A percentile compares a stretch with the other conserved stretches of the same genome.
These are phyloP conservation scores for Xylaria flabelliformis DNA, from an alignment of 495 filamentous ascomycete genomes.

Conservation along the genomic window DNA sequence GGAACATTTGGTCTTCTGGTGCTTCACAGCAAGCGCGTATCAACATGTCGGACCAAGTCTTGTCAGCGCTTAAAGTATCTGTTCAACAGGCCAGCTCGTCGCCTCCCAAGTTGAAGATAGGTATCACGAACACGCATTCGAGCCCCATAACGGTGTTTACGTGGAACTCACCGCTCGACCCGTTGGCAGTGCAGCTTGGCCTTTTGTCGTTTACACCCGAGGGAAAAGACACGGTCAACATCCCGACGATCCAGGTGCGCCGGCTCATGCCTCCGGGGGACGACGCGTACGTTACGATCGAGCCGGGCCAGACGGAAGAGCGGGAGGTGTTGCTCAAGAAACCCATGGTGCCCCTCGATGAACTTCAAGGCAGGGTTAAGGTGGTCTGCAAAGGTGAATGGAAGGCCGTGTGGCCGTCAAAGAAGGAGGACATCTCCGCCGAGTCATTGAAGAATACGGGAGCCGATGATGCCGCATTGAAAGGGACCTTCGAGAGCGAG, in stretches of 20 bases:
- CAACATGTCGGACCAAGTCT: constrained; percentile 31
- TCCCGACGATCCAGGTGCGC: constrained; percentile 52
- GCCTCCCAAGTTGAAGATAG: constrained; percentile 38
- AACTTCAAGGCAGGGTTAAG: constrained; percentile 33
- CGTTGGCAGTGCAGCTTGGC: constrained; percentile 52
- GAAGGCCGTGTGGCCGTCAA: constrained; percentile 39
- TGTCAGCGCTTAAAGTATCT: constrained; percentile 38
- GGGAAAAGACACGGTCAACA: constrained; percentile 40
- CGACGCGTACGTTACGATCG: constrained; percentile 53
- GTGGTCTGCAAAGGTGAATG: constrained; percentile 41
- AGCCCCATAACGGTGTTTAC: constrained; percentile 54
- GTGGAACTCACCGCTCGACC: constrained; percentile 59
- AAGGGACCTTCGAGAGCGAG: constrained; percentile 37
- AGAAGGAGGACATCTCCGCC: constrained; percentile 36
- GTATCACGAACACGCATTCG: constrained; percentile 51
- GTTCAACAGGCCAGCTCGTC: constrained; percentile 36
- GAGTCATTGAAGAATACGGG: constrained; percentile 36
- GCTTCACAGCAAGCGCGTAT: constrained; percentile 1
- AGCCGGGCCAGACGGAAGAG: constrained; percentile 38
- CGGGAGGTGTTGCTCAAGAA: constrained; percentile 36
- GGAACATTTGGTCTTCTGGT: constrained; percentile 10
- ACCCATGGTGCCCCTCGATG: constrained; percentile 37
- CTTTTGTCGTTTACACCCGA: constrained; percentile 52
- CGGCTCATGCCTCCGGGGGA: constrained; percentile 52
- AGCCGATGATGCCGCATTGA: constrained; percentile 33